Base-by-base conservation (phyloP, 78 protist species). In the Dictyostelium capitatum region DNA sequence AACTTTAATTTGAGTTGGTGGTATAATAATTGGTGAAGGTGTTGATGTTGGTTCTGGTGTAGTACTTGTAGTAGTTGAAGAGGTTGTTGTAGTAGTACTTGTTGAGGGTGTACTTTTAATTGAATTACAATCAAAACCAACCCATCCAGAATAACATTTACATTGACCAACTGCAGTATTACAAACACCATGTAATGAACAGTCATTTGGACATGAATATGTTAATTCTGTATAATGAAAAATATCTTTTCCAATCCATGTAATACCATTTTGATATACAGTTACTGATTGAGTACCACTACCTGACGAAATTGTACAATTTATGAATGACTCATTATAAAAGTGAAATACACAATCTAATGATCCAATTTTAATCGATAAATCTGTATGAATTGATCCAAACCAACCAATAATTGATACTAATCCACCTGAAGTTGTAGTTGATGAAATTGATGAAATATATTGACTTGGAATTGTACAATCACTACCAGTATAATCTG, bases 71-170 rank as follows among this genome's bases (percentile, higher is more conserved):
- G 48, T 3, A 28, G 47, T 5, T 67, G 75, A 0, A 30, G 75
- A 6, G 5, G 30, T 3, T 10, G 51, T 8, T n/a, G 51, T 0
- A 0, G 46, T 30, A 23, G 46, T n/a, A 30, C 53, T 17, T 70
- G 54, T 14, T 47, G 56, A n/a, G 0, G 12, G 23, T 15, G 75
- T 67, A 14, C 23, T 67, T 6, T 43, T 30, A 30, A 14, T 47
- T 0, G 79, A n/a, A 46, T 73, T 73, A 15, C 79, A 73, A 46
- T 73, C 57, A 37, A 46, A 73, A 6, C 79, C 79, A n/a, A 12
- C 56, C 79, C 79, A 73, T 23, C 56, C 79, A 6, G 2, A 9
- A 19, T 8, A n/a, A 73, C 79, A 73, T 46, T 23, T 73, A 46
- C 79, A 73, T 46, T 46, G 51, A 46, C 79, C 79, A 19, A 32